These are phyloP conservation scores for Cercospora zeae-maydis DNA, from an alignment of 2,329 filamentous ascomycete genomes.

Conservation along the genomic window DNA sequence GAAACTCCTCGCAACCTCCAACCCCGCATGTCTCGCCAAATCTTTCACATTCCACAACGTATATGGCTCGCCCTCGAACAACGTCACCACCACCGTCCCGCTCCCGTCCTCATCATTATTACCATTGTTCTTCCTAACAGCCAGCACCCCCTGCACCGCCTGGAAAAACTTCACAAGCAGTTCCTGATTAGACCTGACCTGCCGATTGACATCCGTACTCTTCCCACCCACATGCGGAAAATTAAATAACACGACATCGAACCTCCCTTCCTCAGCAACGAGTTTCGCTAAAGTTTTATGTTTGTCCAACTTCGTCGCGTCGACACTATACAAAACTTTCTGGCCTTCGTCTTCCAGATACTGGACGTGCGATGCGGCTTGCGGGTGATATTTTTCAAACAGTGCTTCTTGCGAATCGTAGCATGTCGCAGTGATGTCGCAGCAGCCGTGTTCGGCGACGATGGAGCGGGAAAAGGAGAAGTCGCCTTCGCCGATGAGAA, in stretches of 20 bases:
- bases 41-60: slow-evolving; percentile 93
- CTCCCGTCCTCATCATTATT: background rate
- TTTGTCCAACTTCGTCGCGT: slow-evolving; percentile 61
- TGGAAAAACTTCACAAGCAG: slow-evolving; percentile 67
- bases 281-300: slow-evolving; percentile 45
- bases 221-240: slow-evolving; percentile 95
- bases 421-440: slow-evolving; percentile 65
- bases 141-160: slow-evolving; percentile 51
- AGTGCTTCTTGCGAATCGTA: slow-evolving; percentile 61
- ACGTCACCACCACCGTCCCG: slow-evolving; percentile 69
- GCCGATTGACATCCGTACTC: slow-evolving; percentile 87
- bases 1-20: slow-evolving; percentile 68
- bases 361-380: slow-evolving; percentile 58
- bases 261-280: slow-evolving; percentile 39
- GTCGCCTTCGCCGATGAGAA: slow-evolving; percentile 75
- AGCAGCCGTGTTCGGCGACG: slow-evolving; percentile 62
- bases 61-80: slow-evolving; percentile 94
- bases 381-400: slow-evolving; percentile 63
- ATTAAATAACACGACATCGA: slow-evolving; percentile 86
- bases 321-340: slow-evolving; percentile 58
- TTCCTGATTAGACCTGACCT: slow-evolving; percentile 87
- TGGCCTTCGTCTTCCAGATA: slow-evolving; percentile 49
- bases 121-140: slow-evolving; percentile 37
- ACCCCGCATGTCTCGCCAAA: slow-evolving; percentile 71
- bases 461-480: slow-evolving; percentile 72